Percentiles rank a stretch among this genome's conserved stretches.
Conservation (phyloP, 2,329 filamentous ascomycete species). For the Hypoxylon sp. region DNA sequence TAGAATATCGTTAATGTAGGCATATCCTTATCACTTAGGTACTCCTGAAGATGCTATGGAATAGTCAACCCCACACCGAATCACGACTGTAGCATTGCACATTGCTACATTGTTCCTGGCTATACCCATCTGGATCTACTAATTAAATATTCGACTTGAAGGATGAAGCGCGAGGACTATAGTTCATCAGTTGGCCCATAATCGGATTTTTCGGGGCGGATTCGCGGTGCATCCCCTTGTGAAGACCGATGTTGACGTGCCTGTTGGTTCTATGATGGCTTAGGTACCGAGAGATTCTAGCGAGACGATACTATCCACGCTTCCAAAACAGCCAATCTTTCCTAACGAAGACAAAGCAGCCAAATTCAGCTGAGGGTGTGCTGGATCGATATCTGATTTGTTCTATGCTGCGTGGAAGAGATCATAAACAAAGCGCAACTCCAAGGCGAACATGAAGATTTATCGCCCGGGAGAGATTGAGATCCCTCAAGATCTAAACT, state of each 20-base stretch:
- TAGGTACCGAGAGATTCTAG: background rate
- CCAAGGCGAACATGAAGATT: conserved; percentile 43
- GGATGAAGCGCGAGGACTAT: conserved; percentile 3
- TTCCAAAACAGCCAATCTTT: too few relatives aligned
- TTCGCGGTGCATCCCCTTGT: background rate
- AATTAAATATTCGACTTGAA: background rate
- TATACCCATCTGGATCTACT: conserved; percentile 8
- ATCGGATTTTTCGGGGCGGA: background rate
- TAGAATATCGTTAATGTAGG: too few relatives aligned
- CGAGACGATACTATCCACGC: background rate
- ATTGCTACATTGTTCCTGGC: conserved; percentile 14
- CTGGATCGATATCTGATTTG: background rate
- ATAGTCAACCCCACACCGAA: conserved; percentile 14
- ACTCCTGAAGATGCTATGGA: too few relatives aligned
- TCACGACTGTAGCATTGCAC: conserved; percentile 23
- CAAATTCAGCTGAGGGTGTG: too few relatives aligned
- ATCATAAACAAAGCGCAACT: too few relatives aligned
- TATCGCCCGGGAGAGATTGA: conserved; percentile 46
- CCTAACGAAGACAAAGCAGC: too few relatives aligned
- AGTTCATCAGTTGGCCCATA: background rate
- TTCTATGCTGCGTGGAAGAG: too few relatives aligned
- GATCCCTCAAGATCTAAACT: conserved; percentile 52
- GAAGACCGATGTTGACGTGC: conserved; percentile 4
- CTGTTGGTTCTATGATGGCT: too few relatives aligned
- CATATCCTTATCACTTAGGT: too few relatives aligned